phyloP scores from a whole-genome alignment of 2,329 filamentous ascomycete species.

The Madurella fahalii region DNA sequence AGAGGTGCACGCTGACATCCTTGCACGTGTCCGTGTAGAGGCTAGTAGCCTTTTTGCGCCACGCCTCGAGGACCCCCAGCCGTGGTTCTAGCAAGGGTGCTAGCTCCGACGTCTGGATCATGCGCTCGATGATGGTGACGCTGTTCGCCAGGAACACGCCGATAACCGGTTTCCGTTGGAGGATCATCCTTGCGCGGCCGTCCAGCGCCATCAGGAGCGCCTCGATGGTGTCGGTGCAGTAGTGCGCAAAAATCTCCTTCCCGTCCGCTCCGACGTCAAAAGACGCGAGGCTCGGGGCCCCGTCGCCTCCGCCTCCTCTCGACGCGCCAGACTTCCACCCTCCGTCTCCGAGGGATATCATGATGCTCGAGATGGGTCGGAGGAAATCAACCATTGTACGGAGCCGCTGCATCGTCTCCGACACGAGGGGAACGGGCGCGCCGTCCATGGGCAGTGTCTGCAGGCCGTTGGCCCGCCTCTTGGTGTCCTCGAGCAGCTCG shows the following conservation, averaged over 20 bases:
- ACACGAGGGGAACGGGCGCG: constrained; percentile 70
- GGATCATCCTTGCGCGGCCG: constrained; percentile 63
- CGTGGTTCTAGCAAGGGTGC: constrained; percentile 64
- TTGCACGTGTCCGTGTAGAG: constrained; percentile 85
- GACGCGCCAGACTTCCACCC: constrained; percentile 67
- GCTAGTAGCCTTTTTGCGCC: constrained; percentile 80
- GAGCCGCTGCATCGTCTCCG: constrained; percentile 80
- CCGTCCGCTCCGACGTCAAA: constrained; percentile 90
- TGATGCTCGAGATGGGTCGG: constrained; percentile 78
- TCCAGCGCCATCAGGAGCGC: constrained; percentile 71
- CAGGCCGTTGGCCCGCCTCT: constrained; percentile 61
- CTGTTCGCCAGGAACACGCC: constrained; percentile 92
- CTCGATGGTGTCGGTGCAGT: constrained; percentile 85
- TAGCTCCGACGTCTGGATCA: constrained; percentile 78
- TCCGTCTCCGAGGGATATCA: constrained; percentile 88
- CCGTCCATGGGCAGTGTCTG: constrained; percentile 73
- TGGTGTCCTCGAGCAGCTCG: constrained; percentile 80
- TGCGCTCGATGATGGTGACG: constrained; percentile 76
- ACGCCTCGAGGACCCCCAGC: constrained; percentile 67
- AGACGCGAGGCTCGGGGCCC: constrained; percentile 66
- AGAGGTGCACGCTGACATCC: constrained; percentile 76
- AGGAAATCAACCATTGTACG: constrained; percentile 85
- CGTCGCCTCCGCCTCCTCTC: constrained; percentile 54
- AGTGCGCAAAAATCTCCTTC: constrained; percentile 81
- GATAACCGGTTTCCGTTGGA: constrained; percentile 73